Evolutionary conservation across 176 grass and related monocot species (phyloP).

Genomic region (Sorghum bicolor): Sorghum_bicolor_NCBIv3 NC_012876.2:12096001-12096500

Average conservation of each 20-base stretch:
- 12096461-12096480: neutral
- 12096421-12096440: neutral
- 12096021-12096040: too few relatives aligned
- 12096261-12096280: neutral
- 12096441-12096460: neutral
- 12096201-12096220: neutral
- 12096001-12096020: too few relatives aligned
- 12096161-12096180: too few relatives aligned
- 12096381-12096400: neutral
- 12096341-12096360: neutral
- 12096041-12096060: too few relatives aligned
- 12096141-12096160: too few relatives aligned
- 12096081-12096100: too few relatives aligned
- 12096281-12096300: neutral
- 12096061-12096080: too few relatives aligned
- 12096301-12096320: neutral
- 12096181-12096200: too few relatives aligned
- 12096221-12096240: neutral
- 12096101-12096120: too few relatives aligned
- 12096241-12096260: neutral
- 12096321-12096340: neutral
- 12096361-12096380: neutral
- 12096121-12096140: too few relatives aligned
- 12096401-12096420: constrained; percentile 17
- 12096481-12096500: neutral